These are phyloP conservation scores for Syncephalastrum monosporum DNA, from an alignment of 371 early-diverging fungal genomes.

Conservation along the genomic window DNA sequence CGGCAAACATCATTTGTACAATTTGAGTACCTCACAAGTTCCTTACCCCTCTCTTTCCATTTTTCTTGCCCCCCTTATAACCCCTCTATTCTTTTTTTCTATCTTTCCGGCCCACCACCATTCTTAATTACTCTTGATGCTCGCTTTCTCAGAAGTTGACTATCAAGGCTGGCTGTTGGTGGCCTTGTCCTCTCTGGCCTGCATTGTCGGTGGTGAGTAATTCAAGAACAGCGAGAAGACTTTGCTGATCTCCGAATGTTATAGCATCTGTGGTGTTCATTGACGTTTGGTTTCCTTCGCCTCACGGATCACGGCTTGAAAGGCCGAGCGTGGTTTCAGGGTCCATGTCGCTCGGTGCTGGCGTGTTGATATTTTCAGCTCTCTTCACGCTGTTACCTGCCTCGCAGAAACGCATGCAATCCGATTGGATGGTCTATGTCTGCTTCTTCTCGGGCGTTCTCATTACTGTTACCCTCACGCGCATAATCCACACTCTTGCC, in stretches of 20 bases:
- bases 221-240: not conserved
- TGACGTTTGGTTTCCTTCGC: slow-evolving; percentile 9
- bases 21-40: no score
- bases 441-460: slow-evolving; percentile 35
- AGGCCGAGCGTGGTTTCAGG: slow-evolving; percentile 10
- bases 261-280: slow-evolving; percentile 19
- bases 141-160: no score
- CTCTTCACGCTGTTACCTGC: slow-evolving; percentile 37
- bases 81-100: no score
- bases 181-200: slow-evolving; percentile 34
- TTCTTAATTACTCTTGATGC: no score
- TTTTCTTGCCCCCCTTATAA: no score
- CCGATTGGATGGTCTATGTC: slow-evolving; percentile 21
- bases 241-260: not conserved
- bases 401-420: slow-evolving; percentile 23
- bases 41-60: no score
- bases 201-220: slow-evolving; percentile 32
- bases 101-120: no score
- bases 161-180: slow-evolving; percentile 32
- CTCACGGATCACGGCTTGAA: slow-evolving; percentile 9
- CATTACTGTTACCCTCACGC: slow-evolving; percentile 31
- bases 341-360: slow-evolving; percentile 36
- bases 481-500: slow-evolving; percentile 30
- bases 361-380: slow-evolving; percentile 44
- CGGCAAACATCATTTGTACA: no score